These are phyloP conservation scores for Sphagnum magellanicum DNA, from an alignment of 228 moss, liverwort and hornwort species.

Conservation along the genomic window DNA sequence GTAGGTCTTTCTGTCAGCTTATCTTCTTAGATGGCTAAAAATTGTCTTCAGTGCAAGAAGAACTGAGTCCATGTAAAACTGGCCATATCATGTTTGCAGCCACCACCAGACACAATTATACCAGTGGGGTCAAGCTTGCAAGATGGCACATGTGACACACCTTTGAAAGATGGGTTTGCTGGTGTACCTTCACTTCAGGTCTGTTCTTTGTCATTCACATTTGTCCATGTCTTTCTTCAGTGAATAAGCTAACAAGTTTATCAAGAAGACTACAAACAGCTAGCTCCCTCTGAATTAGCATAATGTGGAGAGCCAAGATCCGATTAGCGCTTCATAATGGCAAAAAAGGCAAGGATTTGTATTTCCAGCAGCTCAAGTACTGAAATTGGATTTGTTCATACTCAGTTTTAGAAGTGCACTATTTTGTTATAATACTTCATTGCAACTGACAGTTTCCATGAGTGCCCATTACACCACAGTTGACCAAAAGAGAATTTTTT, in stretches of 20 bases:
- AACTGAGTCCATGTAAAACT: no score
- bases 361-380: no score
- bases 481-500: background rate
- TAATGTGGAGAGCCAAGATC: no score
- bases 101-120: constrained; percentile 55
- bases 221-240: background rate
- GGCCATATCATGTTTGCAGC: constrained; percentile 22
- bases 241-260: background rate
- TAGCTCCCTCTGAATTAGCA: no score
- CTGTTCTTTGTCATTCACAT: background rate
- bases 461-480: no score
- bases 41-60: no score
- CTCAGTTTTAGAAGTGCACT: no score
- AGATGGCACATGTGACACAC: constrained; percentile 59
- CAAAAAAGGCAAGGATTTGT: no score
- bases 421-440: no score
- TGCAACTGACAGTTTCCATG: no score
- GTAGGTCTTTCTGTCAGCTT: constrained; percentile 24
- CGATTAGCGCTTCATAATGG: no score
- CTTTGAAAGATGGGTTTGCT: constrained; percentile 70
- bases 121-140: constrained; percentile 55
- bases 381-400: no score
- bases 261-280: background rate
- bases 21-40: background rate
- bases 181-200: constrained; percentile 81